Base-by-base conservation (phyloP, 108 stramenopile species). In the Cyclotella atomus region DNA sequence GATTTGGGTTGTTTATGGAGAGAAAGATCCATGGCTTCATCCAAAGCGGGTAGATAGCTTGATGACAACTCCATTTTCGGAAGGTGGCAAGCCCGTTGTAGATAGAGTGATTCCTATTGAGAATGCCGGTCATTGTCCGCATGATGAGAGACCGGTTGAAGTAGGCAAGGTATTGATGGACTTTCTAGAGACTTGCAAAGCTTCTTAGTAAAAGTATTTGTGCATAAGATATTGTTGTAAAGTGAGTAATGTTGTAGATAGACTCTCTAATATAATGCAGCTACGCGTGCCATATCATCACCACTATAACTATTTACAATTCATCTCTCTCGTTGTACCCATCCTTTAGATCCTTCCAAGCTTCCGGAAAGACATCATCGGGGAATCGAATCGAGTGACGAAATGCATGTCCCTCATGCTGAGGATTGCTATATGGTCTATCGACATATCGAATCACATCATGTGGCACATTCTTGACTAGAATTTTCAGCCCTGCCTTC, bases 351-450 rank as follows among this genome's bases (percentile, higher is more conserved):
- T 76, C 75, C 64, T 68, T 76, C 93, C 93, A 94, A 16, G 74
- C 63, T 20, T 79, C 62, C 20, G 93, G 93, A 24, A 90, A 89
- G 27, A 79, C 64, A 25, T 65, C 65, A 73, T 94, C 88, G 14
- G 81, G 84, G 46, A 94, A 79, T 38, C 74, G 81, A 75, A 94
- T 94, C 19, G 77, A 63, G 65, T 91, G 88, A 10, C 93, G 84
- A 49, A 94, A 94, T 12, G 88, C 88, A 19, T 70, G 76, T 7
- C 52, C 25, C 6, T 65, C 24, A 69, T 90, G 84, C 36, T 89
- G 83, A 68, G 88, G 89, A 67, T 85, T 81, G 1, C 27, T 55
- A 59, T 90, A 91, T 0, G 89, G 83, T 24, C 29, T 53, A 66
- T 91, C 87, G 4, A 90, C 71, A 59, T 90, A 90, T 20, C 83